Conservation (phyloP, 768 basidiomycete species). For the Artomyces pyxidatus region DNA sequence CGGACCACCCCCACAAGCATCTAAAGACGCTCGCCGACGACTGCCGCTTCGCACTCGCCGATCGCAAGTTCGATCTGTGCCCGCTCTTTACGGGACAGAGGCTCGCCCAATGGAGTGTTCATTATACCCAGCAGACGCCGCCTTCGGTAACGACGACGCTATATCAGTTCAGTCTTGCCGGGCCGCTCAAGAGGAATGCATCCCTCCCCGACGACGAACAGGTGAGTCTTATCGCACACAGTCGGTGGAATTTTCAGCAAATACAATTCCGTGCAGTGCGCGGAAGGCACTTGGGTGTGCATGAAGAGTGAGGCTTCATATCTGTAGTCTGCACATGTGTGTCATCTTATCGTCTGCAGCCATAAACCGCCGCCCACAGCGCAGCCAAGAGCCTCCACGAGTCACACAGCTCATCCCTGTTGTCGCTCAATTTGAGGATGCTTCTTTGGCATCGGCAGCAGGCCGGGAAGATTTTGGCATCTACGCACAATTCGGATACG, state of each 20-base stretch:
- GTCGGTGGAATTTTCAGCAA: neutral
- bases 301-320: slow-evolving; percentile 7
- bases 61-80: too few species aligned
- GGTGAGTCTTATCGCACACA: neutral
- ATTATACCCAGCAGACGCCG: too few species aligned
- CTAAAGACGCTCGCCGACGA: too few species aligned
- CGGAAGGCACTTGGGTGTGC: slow-evolving; percentile 14
- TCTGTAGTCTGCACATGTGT: neutral
- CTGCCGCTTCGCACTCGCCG: too few species aligned
- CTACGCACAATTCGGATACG: neutral
- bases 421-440: neutral
- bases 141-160: too few species aligned
- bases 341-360: slow-evolving; percentile 3
- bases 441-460: neutral
- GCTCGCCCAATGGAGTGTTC: too few species aligned
- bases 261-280: slow-evolving; percentile 1
- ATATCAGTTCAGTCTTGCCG: too few species aligned
- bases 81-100: too few species aligned
- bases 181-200: too few species aligned
- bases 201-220: too few species aligned
- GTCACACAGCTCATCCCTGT: slow-evolving; percentile 3
- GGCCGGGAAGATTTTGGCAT: slow-evolving; percentile 6
- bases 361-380: neutral
- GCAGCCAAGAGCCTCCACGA: slow-evolving; percentile 1
- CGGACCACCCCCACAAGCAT: too few species aligned